phyloP scores from a whole-genome alignment of 2,329 filamentous ascomycete species.

The Orbilia oligospora region DNA sequence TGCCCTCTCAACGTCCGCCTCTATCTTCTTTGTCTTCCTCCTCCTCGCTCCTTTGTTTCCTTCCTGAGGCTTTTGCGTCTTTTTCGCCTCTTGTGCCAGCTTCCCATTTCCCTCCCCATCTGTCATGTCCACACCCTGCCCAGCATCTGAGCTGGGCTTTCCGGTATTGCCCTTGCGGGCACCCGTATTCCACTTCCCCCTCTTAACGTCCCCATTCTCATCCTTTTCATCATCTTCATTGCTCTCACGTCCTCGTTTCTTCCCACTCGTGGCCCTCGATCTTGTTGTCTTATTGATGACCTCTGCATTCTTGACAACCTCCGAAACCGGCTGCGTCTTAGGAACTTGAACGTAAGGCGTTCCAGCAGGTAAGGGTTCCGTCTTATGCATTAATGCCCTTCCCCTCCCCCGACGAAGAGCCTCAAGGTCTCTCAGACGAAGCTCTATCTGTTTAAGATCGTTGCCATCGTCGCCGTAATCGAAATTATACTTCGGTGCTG shows the following conservation, averaged over 20 bases:
- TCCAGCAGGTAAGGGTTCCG: background rate
- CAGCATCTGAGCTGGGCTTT: background rate
- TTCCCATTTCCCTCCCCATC: background rate
- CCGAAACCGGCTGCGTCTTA: background rate
- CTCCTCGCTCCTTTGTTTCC: background rate
- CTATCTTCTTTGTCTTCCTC: background rate
- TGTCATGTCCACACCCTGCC: too few relatives aligned
- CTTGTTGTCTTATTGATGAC: background rate
- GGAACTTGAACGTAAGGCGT: background rate
- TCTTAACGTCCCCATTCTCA: background rate
- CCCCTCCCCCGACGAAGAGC: background rate
- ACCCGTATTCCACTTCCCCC: background rate
- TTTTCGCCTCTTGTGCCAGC: too few relatives aligned
- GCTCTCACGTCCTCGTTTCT: background rate
- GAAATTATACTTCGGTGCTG: background rate
- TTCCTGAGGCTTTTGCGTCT: background rate
- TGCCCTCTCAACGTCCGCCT: background rate
- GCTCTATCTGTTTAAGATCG: background rate
- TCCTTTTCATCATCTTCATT: background rate
- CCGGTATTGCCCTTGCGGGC: background rate
- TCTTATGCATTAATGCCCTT: background rate
- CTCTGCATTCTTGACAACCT: background rate
- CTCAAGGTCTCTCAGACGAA: slow-evolving; percentile 1
- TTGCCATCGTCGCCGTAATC: background rate
- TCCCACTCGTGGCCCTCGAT: background rate